Conservation (phyloP, 2,329 filamentous ascomycete species). For the Hypoxylon sp. region DNA sequence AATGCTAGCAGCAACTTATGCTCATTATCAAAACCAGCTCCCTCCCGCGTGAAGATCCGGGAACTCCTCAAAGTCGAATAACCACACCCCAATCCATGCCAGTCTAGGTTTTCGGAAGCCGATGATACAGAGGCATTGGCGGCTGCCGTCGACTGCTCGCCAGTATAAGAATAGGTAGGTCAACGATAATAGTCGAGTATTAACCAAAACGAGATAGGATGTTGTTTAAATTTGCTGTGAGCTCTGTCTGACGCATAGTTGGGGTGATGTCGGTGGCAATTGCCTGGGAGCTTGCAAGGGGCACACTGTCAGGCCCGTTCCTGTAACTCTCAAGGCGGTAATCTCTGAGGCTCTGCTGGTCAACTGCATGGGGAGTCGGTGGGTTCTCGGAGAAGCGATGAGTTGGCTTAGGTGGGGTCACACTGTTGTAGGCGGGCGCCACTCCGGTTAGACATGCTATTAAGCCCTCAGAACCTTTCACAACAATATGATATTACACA, state of each 20-base stretch:
- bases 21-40: not conserved
- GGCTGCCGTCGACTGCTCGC: not conserved
- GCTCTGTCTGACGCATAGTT: not conserved
- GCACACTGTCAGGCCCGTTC: not conserved
- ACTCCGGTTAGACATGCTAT: not conserved
- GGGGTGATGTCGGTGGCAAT: not conserved
- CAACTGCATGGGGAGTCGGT: not conserved
- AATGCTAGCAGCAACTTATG: not conserved
- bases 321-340: conserved; percentile 7
- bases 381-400: conserved; percentile 16
- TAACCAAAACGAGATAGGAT: not conserved
- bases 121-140: not conserved
- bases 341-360: conserved; percentile 5
- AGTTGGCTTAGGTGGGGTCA: conserved; percentile 13
- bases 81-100: not conserved
- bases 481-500: not conserved
- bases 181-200: not conserved
- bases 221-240: not conserved
- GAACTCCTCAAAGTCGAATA: not conserved
- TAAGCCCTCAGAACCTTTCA: not conserved
- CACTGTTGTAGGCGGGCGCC: conserved; percentile 3
- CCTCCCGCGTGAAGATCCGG: not conserved
- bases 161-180: not conserved
- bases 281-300: not conserved
- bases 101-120: not conserved